phyloP scores from a whole-genome alignment of 208 protist genomes.

The Herpetomonas muscarum region DNA sequence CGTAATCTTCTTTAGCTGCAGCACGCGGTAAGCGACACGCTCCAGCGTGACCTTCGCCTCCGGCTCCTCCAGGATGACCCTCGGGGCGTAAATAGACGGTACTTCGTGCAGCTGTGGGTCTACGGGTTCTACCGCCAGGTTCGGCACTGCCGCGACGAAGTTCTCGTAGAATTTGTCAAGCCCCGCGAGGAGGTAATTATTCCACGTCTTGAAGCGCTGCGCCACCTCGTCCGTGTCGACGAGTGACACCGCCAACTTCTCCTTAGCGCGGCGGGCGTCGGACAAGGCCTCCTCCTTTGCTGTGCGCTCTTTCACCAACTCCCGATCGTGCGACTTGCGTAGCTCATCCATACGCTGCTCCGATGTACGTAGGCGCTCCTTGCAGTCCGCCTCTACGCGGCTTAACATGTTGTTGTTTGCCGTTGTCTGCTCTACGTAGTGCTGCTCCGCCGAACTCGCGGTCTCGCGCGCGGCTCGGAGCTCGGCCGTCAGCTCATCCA shows the following conservation, averaged over 20 bases:
- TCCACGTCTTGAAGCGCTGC: constrained; percentile 74
- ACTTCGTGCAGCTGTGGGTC: constrained; percentile 56
- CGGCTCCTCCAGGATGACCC: constrained; percentile 59
- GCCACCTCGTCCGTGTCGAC: constrained; percentile 54
- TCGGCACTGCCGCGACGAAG: constrained; percentile 42
- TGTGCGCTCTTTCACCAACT: constrained; percentile 33
- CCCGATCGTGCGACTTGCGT: constrained; percentile 37
- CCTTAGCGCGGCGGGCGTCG: constrained; percentile 40
- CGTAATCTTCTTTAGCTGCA: constrained; percentile 53
- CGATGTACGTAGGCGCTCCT: constrained; percentile 53
- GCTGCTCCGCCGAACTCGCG: constrained; percentile 37
- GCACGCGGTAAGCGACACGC: constrained; percentile 60
- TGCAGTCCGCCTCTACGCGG: constrained; percentile 71
- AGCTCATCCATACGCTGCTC: constrained; percentile 66
- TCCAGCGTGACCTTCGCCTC: constrained; percentile 67
- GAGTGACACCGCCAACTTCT: constrained; percentile 40
- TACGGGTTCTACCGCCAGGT: constrained; percentile 38
- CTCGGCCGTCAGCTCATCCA: constrained; percentile 62
- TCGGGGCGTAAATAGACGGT: constrained; percentile 59
- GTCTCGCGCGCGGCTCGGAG: constrained; percentile 46
- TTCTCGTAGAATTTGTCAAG: constrained; percentile 59
- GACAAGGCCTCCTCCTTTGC: constrained; percentile 39
- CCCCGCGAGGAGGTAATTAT: constrained; percentile 52
- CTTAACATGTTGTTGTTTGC: constrained; percentile 44
- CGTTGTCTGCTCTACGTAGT: constrained; percentile 42